Percentiles rank a stretch among this genome's conserved stretches.
Evolutionary conservation across 225 moss, liverwort and hornwort genomes (phyloP).

Genomic region (Rhytidiadelphus loreus): DNA sequence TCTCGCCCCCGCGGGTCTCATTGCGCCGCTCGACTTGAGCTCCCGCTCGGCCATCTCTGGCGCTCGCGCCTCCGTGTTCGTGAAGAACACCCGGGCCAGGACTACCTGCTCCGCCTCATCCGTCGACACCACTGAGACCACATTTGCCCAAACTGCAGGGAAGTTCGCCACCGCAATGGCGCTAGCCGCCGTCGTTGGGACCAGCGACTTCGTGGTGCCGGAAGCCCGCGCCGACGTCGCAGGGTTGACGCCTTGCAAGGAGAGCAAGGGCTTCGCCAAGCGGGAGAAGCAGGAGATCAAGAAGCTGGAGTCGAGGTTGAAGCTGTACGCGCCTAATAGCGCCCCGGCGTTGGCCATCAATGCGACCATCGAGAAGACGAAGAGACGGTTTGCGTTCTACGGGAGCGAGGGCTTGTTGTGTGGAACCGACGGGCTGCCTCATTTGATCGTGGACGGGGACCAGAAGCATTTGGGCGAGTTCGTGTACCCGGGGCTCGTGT

Average conservation of each 20-base stretch:
- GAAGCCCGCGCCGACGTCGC: conserved; percentile 79
- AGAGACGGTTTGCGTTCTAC: conserved; percentile 53
- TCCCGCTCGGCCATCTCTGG: conserved; percentile 22
- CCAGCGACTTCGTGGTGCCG: conserved; percentile 51
- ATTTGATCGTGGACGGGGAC: conserved; percentile 85
- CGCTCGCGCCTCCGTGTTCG: conserved; percentile 19
- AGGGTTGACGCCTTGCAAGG: conserved; percentile 82
- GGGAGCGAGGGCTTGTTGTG: conserved; percentile 56
- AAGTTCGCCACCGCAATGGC: conserved; percentile 71
- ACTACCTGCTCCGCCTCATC: conserved; percentile 62
- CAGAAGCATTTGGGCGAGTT: conserved; percentile 93
- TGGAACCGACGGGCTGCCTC: conserved; percentile 85
- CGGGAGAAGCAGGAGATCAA: conserved; percentile 82
- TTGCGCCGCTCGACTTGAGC: conserved; percentile 27
- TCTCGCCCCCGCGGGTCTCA: conserved; percentile 40
- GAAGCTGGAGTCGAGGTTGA: conserved; percentile 65
- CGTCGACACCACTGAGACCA: conserved; percentile 25
- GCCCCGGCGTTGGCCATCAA: conserved; percentile 84
- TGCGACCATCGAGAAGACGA: conserved; percentile 74
- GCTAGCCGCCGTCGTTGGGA: conserved; percentile 59
- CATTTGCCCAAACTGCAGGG: conserved; percentile 43
- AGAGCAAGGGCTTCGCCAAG: conserved; percentile 86
- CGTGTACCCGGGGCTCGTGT: conserved; percentile 82
- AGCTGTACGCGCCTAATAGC: conserved; percentile 60
- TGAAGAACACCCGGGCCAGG: conserved; percentile 36